phyloP scores from a whole-genome alignment of 2,329 filamentous ascomycete genomes.

The Ophiognomonia clavigignenti-juglandacearum region DNA sequence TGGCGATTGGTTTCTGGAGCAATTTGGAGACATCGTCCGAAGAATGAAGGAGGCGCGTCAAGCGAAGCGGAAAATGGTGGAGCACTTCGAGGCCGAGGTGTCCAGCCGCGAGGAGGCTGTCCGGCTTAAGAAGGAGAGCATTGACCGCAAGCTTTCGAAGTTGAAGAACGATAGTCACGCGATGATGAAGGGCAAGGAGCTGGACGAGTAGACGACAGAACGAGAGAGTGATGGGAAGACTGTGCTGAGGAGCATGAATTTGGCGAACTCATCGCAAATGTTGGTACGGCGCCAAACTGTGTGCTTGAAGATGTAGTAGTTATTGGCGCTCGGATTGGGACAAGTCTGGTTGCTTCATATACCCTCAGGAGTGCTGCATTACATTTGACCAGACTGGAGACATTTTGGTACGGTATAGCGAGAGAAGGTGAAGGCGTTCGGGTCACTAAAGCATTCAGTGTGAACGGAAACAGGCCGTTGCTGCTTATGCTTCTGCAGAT shows the following conservation, averaged over 20 bases:
- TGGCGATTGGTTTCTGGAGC: constrained; percentile 55
- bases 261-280: too few relatives aligned
- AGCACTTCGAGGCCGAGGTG: constrained; percentile 51
- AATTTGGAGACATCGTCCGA: constrained; percentile 46
- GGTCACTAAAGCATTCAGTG: neutral
- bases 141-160: constrained; percentile 49
- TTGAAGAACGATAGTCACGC: constrained; percentile 52
- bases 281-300: too few relatives aligned
- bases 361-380: neutral
- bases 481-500: neutral
- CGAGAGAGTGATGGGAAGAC: neutral
- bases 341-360: constrained; percentile 1
- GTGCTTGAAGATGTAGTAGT: too few relatives aligned
- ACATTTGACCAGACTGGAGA: neutral
- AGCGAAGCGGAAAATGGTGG: constrained; percentile 44
- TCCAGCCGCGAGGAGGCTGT: constrained; percentile 50
- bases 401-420: neutral
- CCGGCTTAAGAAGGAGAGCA: constrained; percentile 46
- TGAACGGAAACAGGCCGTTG: neutral
- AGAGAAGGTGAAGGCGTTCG: neutral
- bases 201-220: constrained; percentile 18
- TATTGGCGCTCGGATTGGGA: neutral
- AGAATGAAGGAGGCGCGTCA: constrained; percentile 43
- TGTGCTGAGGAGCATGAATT: too few relatives aligned
- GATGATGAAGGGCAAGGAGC: constrained; percentile 45